These are phyloP conservation scores for Boletus semigastroideus DNA, from an alignment of 1,284 basidiomycete species.

Conservation along the genomic window DNA sequence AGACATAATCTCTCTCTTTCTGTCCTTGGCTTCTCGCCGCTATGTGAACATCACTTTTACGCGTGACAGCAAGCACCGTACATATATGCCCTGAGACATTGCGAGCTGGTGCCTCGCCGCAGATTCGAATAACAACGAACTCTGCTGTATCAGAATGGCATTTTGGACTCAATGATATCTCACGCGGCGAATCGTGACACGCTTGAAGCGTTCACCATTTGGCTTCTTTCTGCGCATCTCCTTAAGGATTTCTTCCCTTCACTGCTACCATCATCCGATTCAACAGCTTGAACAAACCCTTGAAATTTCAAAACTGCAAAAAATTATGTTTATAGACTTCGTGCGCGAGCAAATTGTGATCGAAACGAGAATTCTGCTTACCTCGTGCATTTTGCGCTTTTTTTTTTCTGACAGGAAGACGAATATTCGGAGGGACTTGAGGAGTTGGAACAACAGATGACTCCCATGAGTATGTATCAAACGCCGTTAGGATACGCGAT, in stretches of 20 bases:
- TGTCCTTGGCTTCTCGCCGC: constrained; percentile 10
- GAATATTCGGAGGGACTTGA: constrained; percentile 27
- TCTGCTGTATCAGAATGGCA: constrained; percentile 7
- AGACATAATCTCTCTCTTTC: constrained; percentile 24
- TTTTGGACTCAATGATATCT: constrained; percentile 3
- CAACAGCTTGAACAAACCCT: constrained; percentile 1
- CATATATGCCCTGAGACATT: constrained; percentile 24
- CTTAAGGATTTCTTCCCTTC: constrained; percentile 6
- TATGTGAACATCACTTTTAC: constrained; percentile 26
- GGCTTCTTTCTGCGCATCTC: background rate
- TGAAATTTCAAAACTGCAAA: constrained; percentile 2
- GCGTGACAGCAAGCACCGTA: constrained; percentile 29
- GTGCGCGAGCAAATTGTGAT: constrained; percentile 12
- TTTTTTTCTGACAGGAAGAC: constrained; percentile 21
- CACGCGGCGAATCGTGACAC: constrained; percentile 5
- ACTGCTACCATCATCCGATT: constrained; percentile 4
- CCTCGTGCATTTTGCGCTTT: background rate
- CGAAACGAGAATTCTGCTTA: constrained; percentile 5
- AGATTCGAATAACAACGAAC: constrained; percentile 6
- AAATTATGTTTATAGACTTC: constrained; percentile 18
- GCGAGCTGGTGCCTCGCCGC: constrained; percentile 25
- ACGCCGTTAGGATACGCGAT: background rate
- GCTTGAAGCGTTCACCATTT: background rate
- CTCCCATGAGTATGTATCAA: constrained; percentile 18
- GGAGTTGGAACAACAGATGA: constrained; percentile 9